A percentile compares a stretch with the other conserved stretches of the same genome.
Evolutionary conservation across 2,329 filamentous ascomycete species (phyloP).

Genomic region (Phialocephala sp.): DNA sequence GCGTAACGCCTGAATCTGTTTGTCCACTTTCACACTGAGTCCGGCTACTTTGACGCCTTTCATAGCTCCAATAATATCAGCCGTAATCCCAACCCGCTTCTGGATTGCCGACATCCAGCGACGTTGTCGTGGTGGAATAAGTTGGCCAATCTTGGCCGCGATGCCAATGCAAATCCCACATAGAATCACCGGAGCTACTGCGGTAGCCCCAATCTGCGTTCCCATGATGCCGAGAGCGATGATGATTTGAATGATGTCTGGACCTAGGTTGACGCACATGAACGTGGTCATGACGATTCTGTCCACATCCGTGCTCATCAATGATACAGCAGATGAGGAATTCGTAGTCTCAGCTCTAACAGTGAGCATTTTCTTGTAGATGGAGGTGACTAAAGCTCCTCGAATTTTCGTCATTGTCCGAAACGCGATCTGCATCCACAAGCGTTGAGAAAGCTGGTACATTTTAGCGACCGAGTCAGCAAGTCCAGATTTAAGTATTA

Average conservation of each 20-base stretch:
- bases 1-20: slow-evolving; percentile 44
- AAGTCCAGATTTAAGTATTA: slow-evolving; percentile 38
- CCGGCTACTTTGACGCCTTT: slow-evolving; percentile 49
- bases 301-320: slow-evolving; percentile 50
- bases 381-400: slow-evolving; percentile 50
- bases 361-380: slow-evolving; percentile 53
- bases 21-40: slow-evolving; percentile 41
- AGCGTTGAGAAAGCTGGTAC: not conserved
- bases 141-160: slow-evolving; percentile 16
- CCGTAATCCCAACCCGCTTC: slow-evolving; percentile 26
- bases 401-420: slow-evolving; percentile 47
- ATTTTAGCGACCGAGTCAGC: slow-evolving; percentile 41
- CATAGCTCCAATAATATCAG: slow-evolving; percentile 45
- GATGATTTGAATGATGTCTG: slow-evolving; percentile 42
- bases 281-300: slow-evolving; percentile 35
- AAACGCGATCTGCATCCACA: not conserved
- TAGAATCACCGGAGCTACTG: slow-evolving; percentile 50
- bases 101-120: slow-evolving; percentile 30
- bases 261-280: slow-evolving; percentile 27
- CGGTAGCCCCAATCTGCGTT: slow-evolving; percentile 26
- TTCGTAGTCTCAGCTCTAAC: slow-evolving; percentile 45
- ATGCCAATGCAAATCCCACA: slow-evolving; percentile 44
- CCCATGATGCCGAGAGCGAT: slow-evolving; percentile 44
- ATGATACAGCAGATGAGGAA: slow-evolving; percentile 42
- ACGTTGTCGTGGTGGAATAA: slow-evolving; percentile 28